phyloP scores from a whole-genome alignment of 192 early-diverging fungal genomes.

The Oehlia diaphana region DNA sequence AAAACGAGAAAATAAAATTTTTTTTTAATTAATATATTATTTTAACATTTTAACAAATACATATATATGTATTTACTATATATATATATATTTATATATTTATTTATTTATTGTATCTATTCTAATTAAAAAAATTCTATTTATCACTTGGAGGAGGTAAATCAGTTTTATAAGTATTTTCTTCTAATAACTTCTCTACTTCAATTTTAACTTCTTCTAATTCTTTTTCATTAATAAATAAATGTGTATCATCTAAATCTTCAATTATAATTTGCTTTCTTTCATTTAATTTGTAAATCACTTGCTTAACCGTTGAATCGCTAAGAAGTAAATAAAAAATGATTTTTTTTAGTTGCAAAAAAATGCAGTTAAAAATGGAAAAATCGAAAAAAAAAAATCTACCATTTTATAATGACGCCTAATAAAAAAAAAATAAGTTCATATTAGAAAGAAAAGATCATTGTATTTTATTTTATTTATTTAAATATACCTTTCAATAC shows the following conservation, averaged over 20 bases:
- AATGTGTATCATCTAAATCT: slow-evolving; percentile 79
- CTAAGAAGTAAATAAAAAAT: slow-evolving; percentile 38
- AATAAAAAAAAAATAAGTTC: not conserved
- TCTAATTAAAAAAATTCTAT: not conserved
- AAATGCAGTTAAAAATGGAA: not conserved
- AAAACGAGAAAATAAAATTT: no score
- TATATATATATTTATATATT: no score
- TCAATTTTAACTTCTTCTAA: slow-evolving; percentile 58
- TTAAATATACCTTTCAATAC: not conserved
- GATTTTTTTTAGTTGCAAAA: not conserved
- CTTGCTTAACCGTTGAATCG: slow-evolving; percentile 75
- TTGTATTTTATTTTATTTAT: not conserved
- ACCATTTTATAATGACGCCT: not conserved
- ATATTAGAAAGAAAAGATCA: not conserved
- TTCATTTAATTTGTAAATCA: slow-evolving; percentile 70
- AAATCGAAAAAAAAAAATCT: not conserved
- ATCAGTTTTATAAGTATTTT: slow-evolving; percentile 68
- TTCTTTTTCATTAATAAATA: slow-evolving; percentile 69
- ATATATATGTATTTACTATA: no score
- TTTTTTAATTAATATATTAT: no score
- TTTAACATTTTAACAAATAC: no score
- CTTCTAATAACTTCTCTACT: slow-evolving; percentile 72
- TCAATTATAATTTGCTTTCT: slow-evolving; percentile 74
- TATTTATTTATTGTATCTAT: no score
- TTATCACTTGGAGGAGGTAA: slow-evolving; percentile 16